Evolutionary conservation across 441 rosid species (phyloP), one percentile per base, ranked within the genome.

Genomic region (Erodium moschatum): DNA sequence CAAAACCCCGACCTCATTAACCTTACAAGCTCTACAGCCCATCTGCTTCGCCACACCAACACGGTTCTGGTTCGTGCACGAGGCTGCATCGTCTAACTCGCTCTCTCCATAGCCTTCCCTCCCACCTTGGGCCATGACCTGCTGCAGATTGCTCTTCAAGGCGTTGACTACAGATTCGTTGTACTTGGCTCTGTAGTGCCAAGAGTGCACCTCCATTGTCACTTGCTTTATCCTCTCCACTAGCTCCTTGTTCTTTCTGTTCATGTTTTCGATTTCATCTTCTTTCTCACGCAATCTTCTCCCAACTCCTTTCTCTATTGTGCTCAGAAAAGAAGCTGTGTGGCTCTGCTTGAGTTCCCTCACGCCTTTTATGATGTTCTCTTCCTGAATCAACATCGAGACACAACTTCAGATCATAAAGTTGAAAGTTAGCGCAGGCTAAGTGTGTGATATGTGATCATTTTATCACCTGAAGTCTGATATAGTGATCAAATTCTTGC

Each of bases 81-180:
- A 87, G 72, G 86, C 85, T 52, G 86, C 82, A 70, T 84, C 86
- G 9, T 87, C 91, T 20, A 83, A 77, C 68, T 81, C 88, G 10
- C 86, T 88, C 19, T 88, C 91, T 58, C 91, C 90, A 29, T 74
- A 87, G 4, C 95, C 95, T 83, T 89, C 95, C 74, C 77, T 89
- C 12, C 73, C 68, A 18, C 77, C 77, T 67, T 78, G 81, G 18
- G 85, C 77, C 81, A 83, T 76, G 44, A 80, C 87, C 74, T 83
- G 92, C 72, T 89, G 81, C 65, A 87, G 77, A 75, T 85, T 85
- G 68, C 73, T 80, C 79, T 82, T 89, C 61, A 89, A 64, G n/a
- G 68, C 80, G 68, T 84, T 82, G 29, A 85, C 77, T 58, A 89
- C 71, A 27, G 87, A 83, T 74, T 89, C 92, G 0, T 82, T 86